A percentile compares a stretch with the other conserved stretches of the same genome.
Conservation (phyloP, 192 early-diverging fungal species). For the Entomortierella parvispora region DNA sequence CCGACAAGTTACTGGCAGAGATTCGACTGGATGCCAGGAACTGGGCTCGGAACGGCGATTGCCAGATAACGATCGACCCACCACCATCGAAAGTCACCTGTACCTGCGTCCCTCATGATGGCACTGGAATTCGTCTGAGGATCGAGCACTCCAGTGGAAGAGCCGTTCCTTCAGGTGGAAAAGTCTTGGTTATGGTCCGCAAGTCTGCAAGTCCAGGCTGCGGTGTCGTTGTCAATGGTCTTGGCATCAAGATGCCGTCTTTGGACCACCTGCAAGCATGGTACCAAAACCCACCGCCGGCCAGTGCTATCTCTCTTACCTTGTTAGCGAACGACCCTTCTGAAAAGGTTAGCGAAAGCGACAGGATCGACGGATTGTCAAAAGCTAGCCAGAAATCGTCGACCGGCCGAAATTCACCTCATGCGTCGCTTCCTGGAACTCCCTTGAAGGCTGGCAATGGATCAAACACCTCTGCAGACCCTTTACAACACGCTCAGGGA, state of each 20-base stretch:
- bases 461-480: neutral
- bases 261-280: conserved; percentile 42
- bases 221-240: conserved; percentile 39
- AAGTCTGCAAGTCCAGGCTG: conserved; percentile 45
- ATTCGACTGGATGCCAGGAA: conserved; percentile 52
- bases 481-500: conserved; percentile 29
- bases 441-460: conserved; percentile 5
- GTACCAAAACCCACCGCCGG: neutral
- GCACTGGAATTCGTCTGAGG: conserved; percentile 51
- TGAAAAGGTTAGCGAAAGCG: too few relatives aligned
- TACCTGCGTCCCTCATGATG: conserved; percentile 46
- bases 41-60: conserved; percentile 48
- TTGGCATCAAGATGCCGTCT: conserved; percentile 36
- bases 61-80: conserved; percentile 57
- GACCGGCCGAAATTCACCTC: neutral
- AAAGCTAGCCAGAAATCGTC: neutral
- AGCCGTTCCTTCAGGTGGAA: conserved; percentile 56
- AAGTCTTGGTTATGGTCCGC: conserved; percentile 52
- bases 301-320: conserved; percentile 10
- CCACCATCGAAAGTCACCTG: conserved; percentile 56
- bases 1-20: conserved; percentile 45
- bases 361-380: too few relatives aligned
- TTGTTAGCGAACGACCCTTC: conserved; percentile 12
- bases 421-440: neutral
- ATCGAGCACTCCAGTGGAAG: conserved; percentile 56